phyloP scores from a whole-genome alignment of 495 filamentous ascomycete genomes.

The Aspergillus sparsus region DNA sequence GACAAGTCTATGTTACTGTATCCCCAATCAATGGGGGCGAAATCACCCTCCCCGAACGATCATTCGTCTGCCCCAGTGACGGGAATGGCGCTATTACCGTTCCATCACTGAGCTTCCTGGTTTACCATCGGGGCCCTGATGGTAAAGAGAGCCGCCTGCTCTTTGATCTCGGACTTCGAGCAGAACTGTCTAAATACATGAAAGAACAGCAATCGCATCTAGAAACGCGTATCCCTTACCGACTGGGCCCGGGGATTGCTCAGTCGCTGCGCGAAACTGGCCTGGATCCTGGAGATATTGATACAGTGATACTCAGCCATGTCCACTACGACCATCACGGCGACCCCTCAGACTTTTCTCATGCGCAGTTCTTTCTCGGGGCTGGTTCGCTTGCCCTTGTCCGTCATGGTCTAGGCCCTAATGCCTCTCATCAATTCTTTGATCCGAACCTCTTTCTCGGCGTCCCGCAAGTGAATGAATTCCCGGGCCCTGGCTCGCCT shows the following conservation, averaged over 20 bases:
- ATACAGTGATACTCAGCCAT: conserved; percentile 43
- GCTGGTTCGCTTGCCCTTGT: conserved; percentile 36
- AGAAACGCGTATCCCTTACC: conserved; percentile 35
- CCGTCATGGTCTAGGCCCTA: conserved; percentile 21
- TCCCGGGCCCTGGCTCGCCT: too few relatives aligned
- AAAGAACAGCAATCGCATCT: conserved; percentile 37
- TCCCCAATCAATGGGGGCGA: background rate
- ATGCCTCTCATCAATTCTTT: conserved; percentile 39
- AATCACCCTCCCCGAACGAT: background rate
- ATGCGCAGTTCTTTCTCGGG: conserved; percentile 39
- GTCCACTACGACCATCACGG: conserved; percentile 50
- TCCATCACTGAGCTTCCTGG: conserved; percentile 38
- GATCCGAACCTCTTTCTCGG: conserved; percentile 38
- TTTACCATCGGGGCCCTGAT: conserved; percentile 30
- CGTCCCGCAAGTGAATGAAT: conserved; percentile 7
- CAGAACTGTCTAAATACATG: conserved; percentile 32
- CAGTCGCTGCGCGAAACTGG: conserved; percentile 33
- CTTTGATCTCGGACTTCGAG: conserved; percentile 45
- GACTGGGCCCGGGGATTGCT: conserved; percentile 35
- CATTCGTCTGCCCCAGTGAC: background rate
- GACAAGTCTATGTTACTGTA: too few relatives aligned
- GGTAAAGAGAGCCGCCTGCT: conserved; percentile 34
- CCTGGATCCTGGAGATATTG: conserved; percentile 37
- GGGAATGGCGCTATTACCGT: conserved; percentile 6
- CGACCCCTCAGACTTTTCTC: conserved; percentile 38